Evolutionary conservation across 345 rosid genomes (phyloP), one percentile per base, ranked within the genome.

Genomic region (Leavenworthia alabamica): DNA sequence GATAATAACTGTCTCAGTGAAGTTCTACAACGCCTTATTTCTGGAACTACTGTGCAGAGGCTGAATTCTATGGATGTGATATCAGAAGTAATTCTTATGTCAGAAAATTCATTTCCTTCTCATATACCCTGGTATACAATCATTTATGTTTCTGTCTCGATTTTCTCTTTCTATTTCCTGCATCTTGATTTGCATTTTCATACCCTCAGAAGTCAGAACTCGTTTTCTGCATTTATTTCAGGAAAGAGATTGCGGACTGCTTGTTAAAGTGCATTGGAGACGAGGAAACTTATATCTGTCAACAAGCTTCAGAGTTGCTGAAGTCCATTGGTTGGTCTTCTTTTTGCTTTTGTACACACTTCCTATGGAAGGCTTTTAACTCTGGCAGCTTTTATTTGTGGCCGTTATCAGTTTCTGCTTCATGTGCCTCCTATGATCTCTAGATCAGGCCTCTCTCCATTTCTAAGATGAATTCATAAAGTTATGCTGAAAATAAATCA

Each of bases 51-150:
- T 70, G 45, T 49, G 53, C 95, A 84, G 72, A 79, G 85, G 74
- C 79, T 73, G 77, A 91, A 91, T 67, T 78, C 95, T 68, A 54
- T 86, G 73, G 98, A 88, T 71, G 87, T 86, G 58, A 69, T 91
- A 71, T 84, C 88, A 14, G 83, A 86, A 54, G 64, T 91, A 60
- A 46, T 81, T 58, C 59, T 32, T 13, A 67, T 79, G 65, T 75
- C 82, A 50, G 73, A 74, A 32, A 75, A 67, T 62, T 72, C 85
- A 41, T 53, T 66, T 59, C 66, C 75, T 61, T 68, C 81, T 72
- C 81, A 72, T 77, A 67, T 77, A 62, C 64, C 81, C 56, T 84
- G 96, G 96, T 88, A 80, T 56, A 36, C 16, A 6, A 60, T 31
- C 60, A 64, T 43, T 49, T 44, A 64, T 68, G 22, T 24, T 32